A percentile compares a stretch with the other conserved stretches of the same genome.
Evolutionary conservation across 2,329 filamentous ascomycete species (phyloP).

Genomic region (Apiospora koreana): DNA sequence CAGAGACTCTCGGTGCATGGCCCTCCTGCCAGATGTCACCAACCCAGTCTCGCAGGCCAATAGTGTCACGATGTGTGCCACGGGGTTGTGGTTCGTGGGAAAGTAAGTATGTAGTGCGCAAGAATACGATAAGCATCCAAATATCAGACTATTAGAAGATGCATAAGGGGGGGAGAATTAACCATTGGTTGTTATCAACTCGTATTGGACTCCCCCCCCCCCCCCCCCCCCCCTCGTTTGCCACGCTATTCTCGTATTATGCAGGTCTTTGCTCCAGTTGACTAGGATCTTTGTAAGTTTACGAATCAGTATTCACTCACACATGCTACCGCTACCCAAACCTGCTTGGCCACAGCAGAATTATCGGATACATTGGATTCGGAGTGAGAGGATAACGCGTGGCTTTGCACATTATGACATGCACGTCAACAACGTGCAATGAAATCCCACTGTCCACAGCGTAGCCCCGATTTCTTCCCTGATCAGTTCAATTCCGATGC

Average conservation of each 20-base stretch:
- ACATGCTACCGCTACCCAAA: background rate
- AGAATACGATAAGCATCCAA: background rate
- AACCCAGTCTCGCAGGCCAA: background rate
- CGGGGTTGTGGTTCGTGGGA: background rate
- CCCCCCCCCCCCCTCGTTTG: background rate
- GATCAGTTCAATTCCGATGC: background rate
- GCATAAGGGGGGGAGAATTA: background rate
- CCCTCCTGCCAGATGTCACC: background rate
- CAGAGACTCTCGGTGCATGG: background rate
- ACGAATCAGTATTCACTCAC: background rate
- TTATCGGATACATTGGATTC: background rate
- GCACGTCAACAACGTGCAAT: constrained; percentile 1
- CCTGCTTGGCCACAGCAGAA: background rate
- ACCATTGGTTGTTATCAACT: background rate
- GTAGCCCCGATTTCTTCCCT: background rate
- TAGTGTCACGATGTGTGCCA: background rate
- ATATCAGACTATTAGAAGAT: background rate
- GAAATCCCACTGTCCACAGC: background rate
- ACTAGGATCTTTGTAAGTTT: background rate
- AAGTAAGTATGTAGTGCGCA: background rate
- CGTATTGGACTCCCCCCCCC: background rate
- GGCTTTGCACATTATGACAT: background rate
- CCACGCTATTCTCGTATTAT: constrained; percentile 2
- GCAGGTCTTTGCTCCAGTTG: background rate
- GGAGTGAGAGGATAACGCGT: background rate